Conservation (phyloP, 176 grass and related monocot genomes). For the Aegilops sharonensis region DNA sequence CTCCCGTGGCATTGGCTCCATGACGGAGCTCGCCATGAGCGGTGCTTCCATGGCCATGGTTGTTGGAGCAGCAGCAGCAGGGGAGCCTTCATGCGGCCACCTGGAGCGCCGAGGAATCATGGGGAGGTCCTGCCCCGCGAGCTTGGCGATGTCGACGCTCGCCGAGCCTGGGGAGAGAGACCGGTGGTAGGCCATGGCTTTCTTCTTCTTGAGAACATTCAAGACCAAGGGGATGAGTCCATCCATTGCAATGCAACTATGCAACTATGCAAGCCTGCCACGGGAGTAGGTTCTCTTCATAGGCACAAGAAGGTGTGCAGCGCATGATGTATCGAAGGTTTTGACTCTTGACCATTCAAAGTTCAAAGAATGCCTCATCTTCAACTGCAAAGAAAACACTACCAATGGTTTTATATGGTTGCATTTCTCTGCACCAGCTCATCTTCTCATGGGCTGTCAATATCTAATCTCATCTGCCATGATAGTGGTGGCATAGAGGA, state of each 20-base stretch:
- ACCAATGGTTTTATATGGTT: background rate
- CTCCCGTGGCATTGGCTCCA: constrained; percentile 23
- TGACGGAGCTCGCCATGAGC: background rate
- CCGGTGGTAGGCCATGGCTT: constrained; percentile 38
- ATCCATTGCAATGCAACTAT: constrained; percentile 37
- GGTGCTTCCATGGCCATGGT: background rate
- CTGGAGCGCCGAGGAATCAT: constrained; percentile 40
- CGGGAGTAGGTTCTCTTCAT: background rate
- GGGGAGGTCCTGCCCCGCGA: constrained; percentile 22
- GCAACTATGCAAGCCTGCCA: background rate
- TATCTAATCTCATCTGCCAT: background rate
- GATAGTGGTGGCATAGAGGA: background rate
- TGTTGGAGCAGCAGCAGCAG: background rate
- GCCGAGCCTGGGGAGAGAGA: constrained; percentile 36
- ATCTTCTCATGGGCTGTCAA: background rate
- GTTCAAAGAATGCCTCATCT: background rate
- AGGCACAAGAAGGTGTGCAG: background rate
- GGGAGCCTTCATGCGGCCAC: background rate
- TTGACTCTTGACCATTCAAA: background rate
- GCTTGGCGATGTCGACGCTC: background rate
- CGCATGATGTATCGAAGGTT: background rate
- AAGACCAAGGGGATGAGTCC: constrained; percentile 49
- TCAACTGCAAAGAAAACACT: background rate
- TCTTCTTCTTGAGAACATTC: constrained; percentile 62
- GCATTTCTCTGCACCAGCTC: background rate